Evolutionary conservation across 148 eudicot genomes (phyloP), one percentile per base, ranked within the genome.

Genomic region (Suaeda aralocaspica): DNA sequence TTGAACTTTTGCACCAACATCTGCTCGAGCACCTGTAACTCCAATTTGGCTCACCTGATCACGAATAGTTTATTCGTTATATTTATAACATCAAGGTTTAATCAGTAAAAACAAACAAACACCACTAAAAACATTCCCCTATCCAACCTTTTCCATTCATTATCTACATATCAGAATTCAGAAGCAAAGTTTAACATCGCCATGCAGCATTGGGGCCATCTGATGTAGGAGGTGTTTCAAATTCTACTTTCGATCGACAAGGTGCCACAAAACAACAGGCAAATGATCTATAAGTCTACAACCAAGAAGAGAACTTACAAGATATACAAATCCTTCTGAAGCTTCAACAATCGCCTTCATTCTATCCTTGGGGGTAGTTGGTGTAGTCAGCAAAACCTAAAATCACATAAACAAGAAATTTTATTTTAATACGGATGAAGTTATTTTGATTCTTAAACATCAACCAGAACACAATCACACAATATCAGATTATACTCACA

Each of bases 281-380:
- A 46, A 26, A 13, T 8, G 0, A 26, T 10, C 3, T 9, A 59
- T 33, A 44, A 59, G 7, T n/a, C 18, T 36, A 67, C 59, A 67
- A 61, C 36, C 26, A 72, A 67, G 31, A 45, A 68, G 34, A 61
- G 25, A 77, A 6, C 95, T 84, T 84, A 93, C 98, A 72, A 93
- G 98, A 71, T 93, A 93, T 8, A 93, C 80, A 77, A 88, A 93
- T 71, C 98, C 98, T 74, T 93, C 92, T 42, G 96, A 80, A 70
- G 85, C 92, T 79, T 93, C 91, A 68, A 84, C 95, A 79, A 93
- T 93, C 57, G 84, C 85, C 85, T 83, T 80, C 98, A 93, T 93
- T 42, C 98, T 83, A 34, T 80, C 87, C 21, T 61, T 74, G 28
- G 98, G 98, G 52, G 98, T 93, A 29, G 98, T 90, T 59, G 98